A percentile compares a stretch with the other conserved stretches of the same genome.
Conservation (phyloP, 805 yeast species). For the Pichia phayaonensis region DNA sequence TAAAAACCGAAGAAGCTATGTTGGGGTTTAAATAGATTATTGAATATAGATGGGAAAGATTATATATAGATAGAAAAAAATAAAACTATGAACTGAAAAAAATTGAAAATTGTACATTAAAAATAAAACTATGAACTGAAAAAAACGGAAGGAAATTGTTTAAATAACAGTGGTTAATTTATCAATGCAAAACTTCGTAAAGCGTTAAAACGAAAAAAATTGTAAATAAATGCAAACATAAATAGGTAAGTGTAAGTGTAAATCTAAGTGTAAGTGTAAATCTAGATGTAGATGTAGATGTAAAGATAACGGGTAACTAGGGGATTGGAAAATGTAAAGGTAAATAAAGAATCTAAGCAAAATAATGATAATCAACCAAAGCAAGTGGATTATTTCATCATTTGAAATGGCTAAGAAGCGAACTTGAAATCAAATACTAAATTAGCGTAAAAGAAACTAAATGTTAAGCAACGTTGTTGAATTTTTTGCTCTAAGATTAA, state of each 20-base stretch:
- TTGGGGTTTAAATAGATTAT: no score
- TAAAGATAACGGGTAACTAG: not conserved
- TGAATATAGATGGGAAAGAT: no score
- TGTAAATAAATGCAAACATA: no score
- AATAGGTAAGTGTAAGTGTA: not conserved
- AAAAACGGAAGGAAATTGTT: not conserved
- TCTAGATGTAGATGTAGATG: not conserved
- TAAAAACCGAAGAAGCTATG: not conserved
- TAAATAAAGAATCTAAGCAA: not conserved
- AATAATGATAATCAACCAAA: not conserved
- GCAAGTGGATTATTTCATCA: not conserved
- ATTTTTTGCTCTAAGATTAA: not conserved
- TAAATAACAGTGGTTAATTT: not conserved
- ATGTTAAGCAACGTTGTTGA: not conserved
- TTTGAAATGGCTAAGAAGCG: not conserved
- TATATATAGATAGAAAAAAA: no score
- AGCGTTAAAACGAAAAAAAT: not conserved
- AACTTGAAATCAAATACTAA: not conserved
- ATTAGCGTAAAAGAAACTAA: not conserved
- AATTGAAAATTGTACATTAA: no score
- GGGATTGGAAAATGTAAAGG: no score
- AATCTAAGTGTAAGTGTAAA: not conserved
- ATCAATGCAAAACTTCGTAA: not conserved
- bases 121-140: no score
- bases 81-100: not conserved